Evolutionary conservation across 495 filamentous ascomycete species (phyloP).

Genomic region (Aspergillus baeticus): DNA sequence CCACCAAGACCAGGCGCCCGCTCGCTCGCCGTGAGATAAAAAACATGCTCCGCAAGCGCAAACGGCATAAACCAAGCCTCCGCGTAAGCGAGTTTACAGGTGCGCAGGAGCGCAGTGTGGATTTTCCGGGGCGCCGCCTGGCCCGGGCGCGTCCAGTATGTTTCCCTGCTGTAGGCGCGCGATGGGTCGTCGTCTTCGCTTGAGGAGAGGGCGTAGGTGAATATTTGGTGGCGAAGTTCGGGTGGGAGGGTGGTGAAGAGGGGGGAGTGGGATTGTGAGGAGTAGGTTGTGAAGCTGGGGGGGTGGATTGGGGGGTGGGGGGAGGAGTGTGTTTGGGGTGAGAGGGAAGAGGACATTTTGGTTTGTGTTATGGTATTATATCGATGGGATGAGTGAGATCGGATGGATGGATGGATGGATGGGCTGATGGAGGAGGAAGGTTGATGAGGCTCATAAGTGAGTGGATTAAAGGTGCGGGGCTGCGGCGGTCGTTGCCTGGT

Average conservation of each 20-base stretch:
- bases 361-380: not conserved
- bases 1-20: conserved; percentile 19
- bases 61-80: conserved; percentile 33
- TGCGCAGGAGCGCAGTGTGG: conserved; percentile 21
- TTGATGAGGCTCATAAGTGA: no score
- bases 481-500: no score
- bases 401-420: no score
- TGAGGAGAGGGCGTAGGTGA: conserved; percentile 22
- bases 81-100: conserved; percentile 23
- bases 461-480: no score
- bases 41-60: conserved; percentile 24
- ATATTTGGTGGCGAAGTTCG: conserved; percentile 30
- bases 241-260: conserved; percentile 22
- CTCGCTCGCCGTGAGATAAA: conserved; percentile 16
- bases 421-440: no score
- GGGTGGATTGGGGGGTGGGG: conserved; percentile 1
- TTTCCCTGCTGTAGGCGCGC: conserved; percentile 8
- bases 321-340: not conserved
- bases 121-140: conserved; percentile 21
- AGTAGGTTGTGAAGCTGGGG: not conserved
- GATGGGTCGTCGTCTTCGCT: conserved; percentile 9
- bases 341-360: not conserved
- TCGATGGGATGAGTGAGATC: not conserved
- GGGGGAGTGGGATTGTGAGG: conserved; percentile 12
- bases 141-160: conserved; percentile 24